A percentile compares a stretch with the other conserved stretches of the same genome.
phyloP scores from a whole-genome alignment of 352 stramenopile species.

The Pythium folliculosum region DNA sequence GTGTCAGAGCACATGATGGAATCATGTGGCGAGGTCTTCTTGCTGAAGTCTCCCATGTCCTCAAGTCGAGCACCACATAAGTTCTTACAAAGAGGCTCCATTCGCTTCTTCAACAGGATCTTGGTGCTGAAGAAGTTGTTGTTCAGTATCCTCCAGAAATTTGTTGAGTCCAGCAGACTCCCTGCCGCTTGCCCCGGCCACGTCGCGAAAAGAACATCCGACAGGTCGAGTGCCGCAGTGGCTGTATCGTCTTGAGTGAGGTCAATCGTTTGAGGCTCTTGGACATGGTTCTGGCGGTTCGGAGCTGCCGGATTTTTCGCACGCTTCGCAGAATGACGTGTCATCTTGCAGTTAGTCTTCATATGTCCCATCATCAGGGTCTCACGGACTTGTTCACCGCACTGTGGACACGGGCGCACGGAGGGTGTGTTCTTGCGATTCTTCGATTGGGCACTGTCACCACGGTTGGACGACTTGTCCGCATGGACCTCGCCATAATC shows the following conservation, averaged over 20 bases:
- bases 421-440: slow-evolving; percentile 40
- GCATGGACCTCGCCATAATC: slow-evolving; percentile 31
- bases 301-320: slow-evolving; percentile 38
- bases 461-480: slow-evolving; percentile 6
- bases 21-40: slow-evolving; percentile 40
- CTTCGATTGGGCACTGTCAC: slow-evolving; percentile 17
- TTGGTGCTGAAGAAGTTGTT: slow-evolving; percentile 70
- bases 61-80: slow-evolving; percentile 70
- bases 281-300: slow-evolving; percentile 35
- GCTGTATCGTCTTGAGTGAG: slow-evolving; percentile 31
- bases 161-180: slow-evolving; percentile 68
- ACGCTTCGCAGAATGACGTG: slow-evolving; percentile 10
- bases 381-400: slow-evolving; percentile 59
- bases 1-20: slow-evolving; percentile 67
- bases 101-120: slow-evolving; percentile 62
- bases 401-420: slow-evolving; percentile 63
- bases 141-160: slow-evolving; percentile 79
- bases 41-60: slow-evolving; percentile 57
- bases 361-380: slow-evolving; percentile 71
- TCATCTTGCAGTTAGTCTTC: slow-evolving; percentile 51
- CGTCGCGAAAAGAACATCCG: slow-evolving; percentile 78
- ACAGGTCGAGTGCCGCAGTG: slow-evolving; percentile 37
- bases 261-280: slow-evolving; percentile 34
- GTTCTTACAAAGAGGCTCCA: slow-evolving; percentile 69
- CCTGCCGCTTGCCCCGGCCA: slow-evolving; percentile 78